Evolutionary conservation across 208 protist species (phyloP).

Genomic region (Leishmania gerbilli): DNA sequence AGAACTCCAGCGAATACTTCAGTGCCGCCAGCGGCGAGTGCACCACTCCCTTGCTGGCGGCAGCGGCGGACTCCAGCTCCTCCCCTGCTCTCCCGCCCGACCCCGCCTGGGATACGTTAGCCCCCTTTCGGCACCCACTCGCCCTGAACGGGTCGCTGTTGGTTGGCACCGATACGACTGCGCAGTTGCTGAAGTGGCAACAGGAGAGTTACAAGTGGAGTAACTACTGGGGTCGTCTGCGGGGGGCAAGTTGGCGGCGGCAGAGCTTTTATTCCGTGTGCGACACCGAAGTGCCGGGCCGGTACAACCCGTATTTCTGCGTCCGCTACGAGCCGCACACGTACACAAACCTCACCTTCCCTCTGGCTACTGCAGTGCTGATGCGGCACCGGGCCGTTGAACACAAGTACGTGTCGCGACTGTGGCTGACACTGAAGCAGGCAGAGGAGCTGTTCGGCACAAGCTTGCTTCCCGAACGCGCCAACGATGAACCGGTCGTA

Average conservation of each 20-base stretch:
- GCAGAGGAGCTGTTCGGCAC: conserved; percentile 48
- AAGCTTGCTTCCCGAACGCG: conserved; percentile 36
- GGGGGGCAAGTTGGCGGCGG: background rate
- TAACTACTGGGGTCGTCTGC: conserved; percentile 55
- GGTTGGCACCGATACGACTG: conserved; percentile 17
- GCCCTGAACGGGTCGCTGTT: conserved; percentile 39
- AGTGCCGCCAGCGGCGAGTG: conserved; percentile 6
- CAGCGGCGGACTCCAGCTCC: background rate
- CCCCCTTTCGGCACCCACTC: conserved; percentile 35
- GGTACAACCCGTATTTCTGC: conserved; percentile 74
- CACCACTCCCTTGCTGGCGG: background rate
- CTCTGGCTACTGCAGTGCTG: conserved; percentile 22
- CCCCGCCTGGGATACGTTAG: conserved; percentile 18
- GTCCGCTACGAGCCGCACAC: conserved; percentile 65
- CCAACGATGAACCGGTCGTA: conserved; percentile 49
- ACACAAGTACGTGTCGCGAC: conserved; percentile 77
- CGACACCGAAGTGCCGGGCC: conserved; percentile 41
- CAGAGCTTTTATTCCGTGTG: conserved; percentile 35
- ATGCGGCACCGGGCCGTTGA: conserved; percentile 70
- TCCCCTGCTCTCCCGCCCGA: conserved; percentile 10
- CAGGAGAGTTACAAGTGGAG: conserved; percentile 25
- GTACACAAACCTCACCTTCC: conserved; percentile 51
- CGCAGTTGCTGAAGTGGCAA: conserved; percentile 23
- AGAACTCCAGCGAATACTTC: conserved; percentile 12
- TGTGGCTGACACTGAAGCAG: conserved; percentile 67